Percentiles rank a stretch among this genome's conserved stretches.
Evolutionary conservation across 495 filamentous ascomycete genomes (phyloP).

Genomic region (Penicillium parvum): DNA sequence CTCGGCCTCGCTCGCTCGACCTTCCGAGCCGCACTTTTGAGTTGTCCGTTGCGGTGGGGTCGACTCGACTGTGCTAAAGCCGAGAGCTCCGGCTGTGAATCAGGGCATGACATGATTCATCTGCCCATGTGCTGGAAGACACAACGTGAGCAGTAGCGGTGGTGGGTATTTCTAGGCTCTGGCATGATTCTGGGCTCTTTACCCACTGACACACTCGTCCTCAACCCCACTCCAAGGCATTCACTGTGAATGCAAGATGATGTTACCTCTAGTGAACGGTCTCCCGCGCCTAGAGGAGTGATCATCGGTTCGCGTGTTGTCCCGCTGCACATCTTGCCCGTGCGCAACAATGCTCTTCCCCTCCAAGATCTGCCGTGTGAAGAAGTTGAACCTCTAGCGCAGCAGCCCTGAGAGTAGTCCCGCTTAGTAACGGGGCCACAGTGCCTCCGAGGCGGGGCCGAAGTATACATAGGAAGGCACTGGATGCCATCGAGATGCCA

Average conservation of each 20-base stretch:
- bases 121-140: not conserved
- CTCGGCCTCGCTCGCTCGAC: conserved; percentile 13
- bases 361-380: not conserved
- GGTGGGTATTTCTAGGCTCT: not conserved
- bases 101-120: not conserved
- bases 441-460: too few relatives aligned
- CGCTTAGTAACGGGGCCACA: too few relatives aligned
- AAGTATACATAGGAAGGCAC: too few relatives aligned
- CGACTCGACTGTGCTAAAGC: not conserved
- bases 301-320: not conserved
- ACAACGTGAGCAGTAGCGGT: not conserved
- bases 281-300: not conserved
- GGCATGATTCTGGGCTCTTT: not conserved
- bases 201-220: too few relatives aligned
- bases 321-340: not conserved
- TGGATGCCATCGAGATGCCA: too few relatives aligned
- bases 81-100: not conserved
- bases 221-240: conserved; percentile 10
- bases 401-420: too few relatives aligned
- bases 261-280: conserved; percentile 5
- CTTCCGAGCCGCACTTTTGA: conserved; percentile 23
- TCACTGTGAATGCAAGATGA: conserved; percentile 6
- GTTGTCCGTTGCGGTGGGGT: conserved; percentile 7
- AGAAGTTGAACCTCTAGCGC: not conserved
- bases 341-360: too few relatives aligned